Conservation (phyloP, 2,329 filamentous ascomycete species). For the Thelonectria blattea region DNA sequence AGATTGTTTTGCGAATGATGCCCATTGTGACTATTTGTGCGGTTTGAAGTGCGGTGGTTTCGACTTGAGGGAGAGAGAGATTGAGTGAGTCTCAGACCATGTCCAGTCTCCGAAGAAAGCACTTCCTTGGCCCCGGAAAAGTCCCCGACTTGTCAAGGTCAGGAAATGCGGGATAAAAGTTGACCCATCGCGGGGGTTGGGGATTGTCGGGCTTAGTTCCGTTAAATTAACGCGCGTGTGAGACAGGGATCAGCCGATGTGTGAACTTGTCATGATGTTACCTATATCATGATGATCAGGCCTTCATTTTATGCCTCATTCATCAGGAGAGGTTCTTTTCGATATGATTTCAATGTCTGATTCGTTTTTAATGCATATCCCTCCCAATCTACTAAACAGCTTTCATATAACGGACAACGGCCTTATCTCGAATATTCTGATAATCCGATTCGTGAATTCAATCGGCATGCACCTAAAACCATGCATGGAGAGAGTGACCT, state of each 20-base stretch:
- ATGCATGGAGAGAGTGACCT: no score
- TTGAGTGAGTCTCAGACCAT: not conserved
- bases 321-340: no score
- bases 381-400: no score
- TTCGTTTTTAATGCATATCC: no score
- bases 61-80: not conserved
- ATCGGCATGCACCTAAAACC: no score
- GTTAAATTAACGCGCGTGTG: not conserved
- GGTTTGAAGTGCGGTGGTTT: not conserved
- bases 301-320: no score
- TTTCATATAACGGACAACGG: no score
- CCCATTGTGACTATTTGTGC: constrained; percentile 53
- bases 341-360: no score
- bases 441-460: no score
- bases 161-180: constrained; percentile 19
- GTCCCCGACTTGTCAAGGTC: constrained; percentile 8
- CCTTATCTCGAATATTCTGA: no score
- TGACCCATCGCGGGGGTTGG: constrained; percentile 15
- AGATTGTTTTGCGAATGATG: constrained; percentile 55
- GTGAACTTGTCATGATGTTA: no score
- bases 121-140: constrained; percentile 6
- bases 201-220: constrained; percentile 1
- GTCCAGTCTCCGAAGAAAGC: not conserved
- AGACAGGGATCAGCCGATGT: not conserved
- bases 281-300: no score